Evolutionary conservation across 192 early-diverging fungal genomes (phyloP), one percentile per base, ranked within the genome.

Genomic region (Backusella parvicylindrica): DNA sequence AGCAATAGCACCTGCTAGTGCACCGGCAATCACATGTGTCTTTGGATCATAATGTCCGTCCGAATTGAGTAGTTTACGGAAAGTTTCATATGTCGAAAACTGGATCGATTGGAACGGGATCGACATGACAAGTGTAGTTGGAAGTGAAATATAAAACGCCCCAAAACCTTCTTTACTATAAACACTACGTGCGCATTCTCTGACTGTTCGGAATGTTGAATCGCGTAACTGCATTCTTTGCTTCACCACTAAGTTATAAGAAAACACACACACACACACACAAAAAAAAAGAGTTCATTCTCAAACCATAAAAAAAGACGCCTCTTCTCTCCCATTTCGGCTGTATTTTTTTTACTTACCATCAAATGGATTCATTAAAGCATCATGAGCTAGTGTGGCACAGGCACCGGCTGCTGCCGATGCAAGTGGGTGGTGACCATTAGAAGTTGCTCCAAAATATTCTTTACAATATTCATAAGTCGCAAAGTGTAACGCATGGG

Each of bases 301-400:
- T 28, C 26, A 53, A 28, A 21, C 50, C 13, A 56, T 16, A 11
- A 38, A 47, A 63, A 15, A 18, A 31, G 16, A 16, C 35, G 1
- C 7, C 33, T 6, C n/a, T n/a, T n/a, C n/a, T 16, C 38, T 13
- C 3, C 26, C 31, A 3, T 31, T 18, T 2, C 4, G 1, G 15
- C 37, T 9, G 0, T 36, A n/a, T 56, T 28, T 26, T n/a, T 31
- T 26, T 37, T 28, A 71, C 84, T 63, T 76, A 91, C 90, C 97
- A 82, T 99, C 97, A 84, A 99, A 99, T 13, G 97, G 97, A 77
- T 95, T 99, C 92, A 97, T 95, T 53, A 99, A 82, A 6, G 93
- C 91, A 73, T 99, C 97, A 83, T 91, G 90, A 9, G 92, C 84
- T 28, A 96, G 82, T 6, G 96, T 97, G 7, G 97, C 97, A 78